These are phyloP conservation scores for Aureobasidium sp. DNA, from an alignment of 2,329 filamentous ascomycete genomes.

Conservation along the genomic window DNA sequence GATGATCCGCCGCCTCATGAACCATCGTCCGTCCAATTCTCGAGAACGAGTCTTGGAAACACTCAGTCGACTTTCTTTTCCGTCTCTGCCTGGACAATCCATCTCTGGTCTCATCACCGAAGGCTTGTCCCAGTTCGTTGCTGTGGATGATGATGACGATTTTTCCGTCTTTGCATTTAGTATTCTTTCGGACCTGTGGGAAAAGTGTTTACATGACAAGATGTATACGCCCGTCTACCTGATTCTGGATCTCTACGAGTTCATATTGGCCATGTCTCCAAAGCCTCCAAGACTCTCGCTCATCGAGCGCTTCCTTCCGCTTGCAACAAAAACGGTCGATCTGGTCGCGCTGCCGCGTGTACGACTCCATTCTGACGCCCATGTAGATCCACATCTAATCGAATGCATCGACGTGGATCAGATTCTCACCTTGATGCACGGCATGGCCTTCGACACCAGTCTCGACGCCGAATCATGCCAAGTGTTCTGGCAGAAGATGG, in stretches of 20 bases:
- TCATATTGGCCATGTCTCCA: slow-evolving; percentile 57
- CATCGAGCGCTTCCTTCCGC: slow-evolving; percentile 47
- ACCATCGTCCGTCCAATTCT: slow-evolving; percentile 51
- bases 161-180: slow-evolving; percentile 59
- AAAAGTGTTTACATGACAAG: slow-evolving; percentile 57
- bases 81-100: slow-evolving; percentile 55
- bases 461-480: slow-evolving; percentile 34
- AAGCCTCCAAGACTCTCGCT: slow-evolving; percentile 53
- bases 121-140: slow-evolving; percentile 51
- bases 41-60: slow-evolving; percentile 61
- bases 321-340: slow-evolving; percentile 42
- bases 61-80: slow-evolving; percentile 57
- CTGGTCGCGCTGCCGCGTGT: slow-evolving; percentile 47
- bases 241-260: slow-evolving; percentile 57
- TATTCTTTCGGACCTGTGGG: slow-evolving; percentile 61
- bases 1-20: slow-evolving; percentile 54
- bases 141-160: slow-evolving; percentile 43
- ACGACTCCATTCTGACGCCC: slow-evolving; percentile 27
- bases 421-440: slow-evolving; percentile 60
- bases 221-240: slow-evolving; percentile 55
- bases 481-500: slow-evolving; percentile 61
- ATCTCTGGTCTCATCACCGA: slow-evolving; percentile 63
- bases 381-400: slow-evolving; percentile 38
- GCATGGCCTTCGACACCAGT: slow-evolving; percentile 54
- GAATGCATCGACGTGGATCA: slow-evolving; percentile 57